These are phyloP conservation scores for Candida coquimbonensis DNA, from an alignment of 805 yeast genomes.

Conservation along the genomic window DNA sequence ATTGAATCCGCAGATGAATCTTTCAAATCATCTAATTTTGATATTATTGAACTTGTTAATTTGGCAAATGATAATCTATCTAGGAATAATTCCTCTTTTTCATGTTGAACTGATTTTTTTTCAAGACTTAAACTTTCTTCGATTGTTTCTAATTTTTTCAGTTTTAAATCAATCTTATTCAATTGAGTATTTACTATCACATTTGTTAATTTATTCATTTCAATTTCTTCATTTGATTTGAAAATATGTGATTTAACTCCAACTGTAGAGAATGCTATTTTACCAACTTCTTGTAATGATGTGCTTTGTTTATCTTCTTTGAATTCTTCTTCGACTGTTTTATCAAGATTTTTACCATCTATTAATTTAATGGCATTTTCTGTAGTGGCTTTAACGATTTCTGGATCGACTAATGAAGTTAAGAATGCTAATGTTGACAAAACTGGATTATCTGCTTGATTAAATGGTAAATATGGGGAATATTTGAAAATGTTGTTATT, in stretches of 20 bases:
- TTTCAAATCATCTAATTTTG: conserved; percentile 36
- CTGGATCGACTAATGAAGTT: conserved; percentile 78
- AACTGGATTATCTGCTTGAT: conserved; percentile 87
- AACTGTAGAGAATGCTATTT: conserved; percentile 64
- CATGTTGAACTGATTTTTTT: conserved; percentile 48
- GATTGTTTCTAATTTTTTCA: conserved; percentile 48
- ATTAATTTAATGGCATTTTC: conserved; percentile 41
- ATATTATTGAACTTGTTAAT: conserved; percentile 43
- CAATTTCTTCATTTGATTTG: conserved; percentile 75
- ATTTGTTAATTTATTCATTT: conserved; percentile 53
- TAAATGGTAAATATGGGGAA: conserved; percentile 78
- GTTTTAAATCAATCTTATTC: conserved; percentile 57
- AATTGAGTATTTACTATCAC: conserved; percentile 56
- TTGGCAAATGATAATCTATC: conserved; percentile 63
- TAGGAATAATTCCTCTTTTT: conserved; percentile 59
- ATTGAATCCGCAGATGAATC: conserved; percentile 10
- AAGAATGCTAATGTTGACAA: conserved; percentile 87
- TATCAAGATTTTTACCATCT: conserved; percentile 19
- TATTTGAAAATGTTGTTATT: conserved; percentile 77
- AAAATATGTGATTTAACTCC: conserved; percentile 78
- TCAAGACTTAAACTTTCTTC: conserved; percentile 64
- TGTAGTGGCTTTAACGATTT: conserved; percentile 79
- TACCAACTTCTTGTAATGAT: conserved; percentile 49
- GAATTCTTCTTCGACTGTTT: conserved; percentile 12
- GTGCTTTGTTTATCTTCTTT: conserved; percentile 13